phyloP scores from a whole-genome alignment of 2,329 filamentous ascomycete species.

The Polytolypa hystricis region DNA sequence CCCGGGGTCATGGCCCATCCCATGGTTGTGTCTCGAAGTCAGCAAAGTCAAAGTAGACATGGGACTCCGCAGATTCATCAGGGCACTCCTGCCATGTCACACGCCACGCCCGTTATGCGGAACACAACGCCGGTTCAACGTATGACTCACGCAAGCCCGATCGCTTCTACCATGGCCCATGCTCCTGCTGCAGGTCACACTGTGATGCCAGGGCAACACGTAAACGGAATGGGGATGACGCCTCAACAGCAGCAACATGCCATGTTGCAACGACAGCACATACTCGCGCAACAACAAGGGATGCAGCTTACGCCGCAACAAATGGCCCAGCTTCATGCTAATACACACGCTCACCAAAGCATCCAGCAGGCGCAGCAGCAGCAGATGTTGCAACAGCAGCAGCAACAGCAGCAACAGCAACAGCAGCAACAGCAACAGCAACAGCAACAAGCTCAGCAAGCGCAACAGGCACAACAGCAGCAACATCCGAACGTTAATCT shows the following conservation, averaged over 20 bases:
- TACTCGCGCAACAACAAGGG: constrained; percentile 25
- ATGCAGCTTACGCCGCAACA: constrained; percentile 31
- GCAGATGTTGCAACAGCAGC: constrained; percentile 29
- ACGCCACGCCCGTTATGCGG: constrained; percentile 38
- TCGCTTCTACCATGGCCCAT: constrained; percentile 29
- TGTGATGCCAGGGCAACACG: constrained; percentile 31
- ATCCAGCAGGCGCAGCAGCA: constrained; percentile 31
- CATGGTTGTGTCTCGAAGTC: constrained; percentile 35
- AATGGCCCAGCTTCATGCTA: constrained; percentile 32
- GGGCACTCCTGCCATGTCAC: constrained; percentile 35
- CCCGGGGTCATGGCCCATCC: constrained; percentile 34
- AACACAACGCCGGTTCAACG: constrained; percentile 37
- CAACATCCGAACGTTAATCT: constrained; percentile 9
- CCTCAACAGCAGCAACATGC: constrained; percentile 32
- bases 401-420: constrained; percentile 21
- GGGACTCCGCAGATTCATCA: constrained; percentile 39
- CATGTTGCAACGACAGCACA: constrained; percentile 28
- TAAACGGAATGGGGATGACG: constrained; percentile 27
- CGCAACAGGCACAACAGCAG: constrained; percentile 17
- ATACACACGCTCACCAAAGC: constrained; percentile 36
- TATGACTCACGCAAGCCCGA: constrained; percentile 37
- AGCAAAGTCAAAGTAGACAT: constrained; percentile 37
- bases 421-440: constrained; percentile 23
- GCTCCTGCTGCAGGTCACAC: constrained; percentile 36
- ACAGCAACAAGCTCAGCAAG: constrained; percentile 14